A percentile compares a stretch with the other conserved stretches of the same genome.
Conservation (phyloP, 371 early-diverging fungal genomes). For the Actinomortierella wolfii region DNA sequence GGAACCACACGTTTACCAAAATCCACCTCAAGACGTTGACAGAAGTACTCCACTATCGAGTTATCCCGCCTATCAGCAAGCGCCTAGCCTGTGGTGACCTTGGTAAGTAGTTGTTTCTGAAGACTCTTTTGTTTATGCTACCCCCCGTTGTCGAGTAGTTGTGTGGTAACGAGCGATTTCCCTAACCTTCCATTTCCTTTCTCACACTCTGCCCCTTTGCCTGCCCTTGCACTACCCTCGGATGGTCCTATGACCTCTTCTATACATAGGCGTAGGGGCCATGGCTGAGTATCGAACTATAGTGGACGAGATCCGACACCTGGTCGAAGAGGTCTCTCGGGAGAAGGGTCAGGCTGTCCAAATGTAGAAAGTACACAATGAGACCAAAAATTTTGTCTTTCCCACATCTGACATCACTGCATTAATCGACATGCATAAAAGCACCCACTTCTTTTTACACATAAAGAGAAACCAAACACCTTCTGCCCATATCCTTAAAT, state of each 20-base stretch:
- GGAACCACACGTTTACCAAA: conserved; percentile 89
- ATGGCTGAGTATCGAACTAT: conserved; percentile 59
- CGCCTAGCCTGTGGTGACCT: conserved; percentile 91
- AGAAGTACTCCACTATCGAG: conserved; percentile 56
- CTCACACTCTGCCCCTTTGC: neutral
- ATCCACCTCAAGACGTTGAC: conserved; percentile 66
- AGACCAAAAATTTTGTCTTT: neutral
- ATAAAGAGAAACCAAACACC: neutral
- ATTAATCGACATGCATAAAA: neutral
- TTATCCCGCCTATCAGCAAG: conserved; percentile 86
- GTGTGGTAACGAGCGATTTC: neutral
- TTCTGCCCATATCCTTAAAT: neutral
- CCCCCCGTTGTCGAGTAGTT: neutral
- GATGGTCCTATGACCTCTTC: neutral
- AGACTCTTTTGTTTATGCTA: neutral
- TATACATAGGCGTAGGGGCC: conserved; percentile 54
- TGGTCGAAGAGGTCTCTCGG: conserved; percentile 10
- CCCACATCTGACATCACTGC: neutral
- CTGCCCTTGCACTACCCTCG: neutral
- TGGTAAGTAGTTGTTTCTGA: conserved; percentile 52
- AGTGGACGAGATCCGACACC: conserved; percentile 45
- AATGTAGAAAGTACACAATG: too few relatives aligned
- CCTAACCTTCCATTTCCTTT: neutral
- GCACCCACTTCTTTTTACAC: too few relatives aligned
- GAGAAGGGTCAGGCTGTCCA: too few relatives aligned